Conservation (phyloP, 257 asterid genomes). For the Verbascum thapsus region DNA sequence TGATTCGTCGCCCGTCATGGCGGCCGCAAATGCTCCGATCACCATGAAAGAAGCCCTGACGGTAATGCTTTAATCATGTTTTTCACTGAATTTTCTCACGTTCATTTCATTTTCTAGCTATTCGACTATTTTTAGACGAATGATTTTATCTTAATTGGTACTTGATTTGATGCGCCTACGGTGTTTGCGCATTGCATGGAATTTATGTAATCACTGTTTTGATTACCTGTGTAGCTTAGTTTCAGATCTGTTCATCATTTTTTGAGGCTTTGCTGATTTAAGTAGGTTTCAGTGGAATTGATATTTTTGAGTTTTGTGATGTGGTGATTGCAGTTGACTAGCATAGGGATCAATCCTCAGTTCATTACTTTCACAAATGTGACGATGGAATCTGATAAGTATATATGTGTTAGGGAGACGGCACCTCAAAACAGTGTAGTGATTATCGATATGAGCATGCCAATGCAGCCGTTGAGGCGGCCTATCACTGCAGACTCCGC, state of each 20-base stretch:
- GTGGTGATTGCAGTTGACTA: constrained; percentile 74
- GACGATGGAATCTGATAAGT: constrained; percentile 98
- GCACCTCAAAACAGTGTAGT: constrained; percentile 95
- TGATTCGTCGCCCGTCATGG: constrained; percentile 65
- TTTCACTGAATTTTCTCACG: constrained; percentile 23
- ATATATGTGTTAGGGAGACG: constrained; percentile 96
- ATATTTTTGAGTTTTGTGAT: constrained; percentile 36
- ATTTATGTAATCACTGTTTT: constrained; percentile 9
- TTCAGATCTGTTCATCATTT: constrained; percentile 47
- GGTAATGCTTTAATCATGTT: constrained; percentile 40
- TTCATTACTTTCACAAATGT: constrained; percentile 93
- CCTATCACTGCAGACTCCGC: constrained; percentile 99
- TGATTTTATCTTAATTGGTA: constrained; percentile 12
- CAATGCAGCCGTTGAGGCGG: constrained; percentile 93
- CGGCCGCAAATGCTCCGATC: constrained; percentile 99
- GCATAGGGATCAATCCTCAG: constrained; percentile 93
- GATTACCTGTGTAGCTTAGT: constrained; percentile 29
- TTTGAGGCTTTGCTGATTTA: constrained; percentile 15
- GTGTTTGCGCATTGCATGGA: constrained; percentile 26
- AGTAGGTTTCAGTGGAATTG: constrained; percentile 30
- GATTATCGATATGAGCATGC: constrained; percentile 93
- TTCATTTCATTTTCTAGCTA: constrained; percentile 7
- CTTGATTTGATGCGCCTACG: constrained; percentile 31
- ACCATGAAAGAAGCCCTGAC: constrained; percentile 95
- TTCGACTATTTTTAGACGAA: constrained; percentile 13